phyloP scores from a whole-genome alignment of 2,329 filamentous ascomycete species.

The Pseudopyrenochaeta lycopersici region DNA sequence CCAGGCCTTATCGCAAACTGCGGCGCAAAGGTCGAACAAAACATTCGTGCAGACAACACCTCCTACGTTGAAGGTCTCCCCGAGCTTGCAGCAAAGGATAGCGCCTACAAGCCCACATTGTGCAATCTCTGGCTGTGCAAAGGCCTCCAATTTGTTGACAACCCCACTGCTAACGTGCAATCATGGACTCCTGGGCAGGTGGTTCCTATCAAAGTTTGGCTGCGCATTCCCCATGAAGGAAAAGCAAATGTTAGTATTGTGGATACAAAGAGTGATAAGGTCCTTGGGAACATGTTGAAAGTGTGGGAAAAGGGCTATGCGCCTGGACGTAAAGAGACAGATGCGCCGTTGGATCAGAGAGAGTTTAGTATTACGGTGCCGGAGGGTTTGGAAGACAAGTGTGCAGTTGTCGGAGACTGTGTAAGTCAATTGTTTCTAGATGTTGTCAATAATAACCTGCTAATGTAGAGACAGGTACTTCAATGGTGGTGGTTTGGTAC shows the following conservation, averaged over 20 bases:
- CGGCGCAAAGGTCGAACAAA: slow-evolving; percentile 61
- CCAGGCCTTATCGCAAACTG: slow-evolving; percentile 60
- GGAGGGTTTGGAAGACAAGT: slow-evolving; percentile 53
- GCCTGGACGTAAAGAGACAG: slow-evolving; percentile 24
- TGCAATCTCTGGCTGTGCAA: slow-evolving; percentile 66
- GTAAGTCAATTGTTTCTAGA: slow-evolving; percentile 22
- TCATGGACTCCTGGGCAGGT: slow-evolving; percentile 58
- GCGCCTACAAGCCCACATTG: slow-evolving; percentile 56
- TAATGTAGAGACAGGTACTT: slow-evolving; percentile 48
- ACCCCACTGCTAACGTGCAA: slow-evolving; percentile 59
- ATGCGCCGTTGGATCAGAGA: slow-evolving; percentile 54
- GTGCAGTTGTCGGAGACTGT: slow-evolving; percentile 58
- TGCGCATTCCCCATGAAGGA: slow-evolving; percentile 63
- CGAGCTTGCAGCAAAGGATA: slow-evolving; percentile 43
- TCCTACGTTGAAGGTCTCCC: slow-evolving; percentile 54
- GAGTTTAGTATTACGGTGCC: slow-evolving; percentile 64
- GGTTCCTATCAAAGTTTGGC: slow-evolving; percentile 55
- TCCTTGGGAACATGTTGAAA: slow-evolving; percentile 55
- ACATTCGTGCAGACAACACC: slow-evolving; percentile 58
- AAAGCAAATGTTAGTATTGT: slow-evolving; percentile 68
- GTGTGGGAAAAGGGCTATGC: slow-evolving; percentile 43
- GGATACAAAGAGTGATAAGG: slow-evolving; percentile 61
- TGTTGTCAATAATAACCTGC: too few relatives aligned
- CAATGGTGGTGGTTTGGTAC: slow-evolving; percentile 71
- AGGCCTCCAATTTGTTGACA: slow-evolving; percentile 66